Base-by-base conservation (phyloP, 805 yeast species). In the Nakazawaea siamensis region DNA sequence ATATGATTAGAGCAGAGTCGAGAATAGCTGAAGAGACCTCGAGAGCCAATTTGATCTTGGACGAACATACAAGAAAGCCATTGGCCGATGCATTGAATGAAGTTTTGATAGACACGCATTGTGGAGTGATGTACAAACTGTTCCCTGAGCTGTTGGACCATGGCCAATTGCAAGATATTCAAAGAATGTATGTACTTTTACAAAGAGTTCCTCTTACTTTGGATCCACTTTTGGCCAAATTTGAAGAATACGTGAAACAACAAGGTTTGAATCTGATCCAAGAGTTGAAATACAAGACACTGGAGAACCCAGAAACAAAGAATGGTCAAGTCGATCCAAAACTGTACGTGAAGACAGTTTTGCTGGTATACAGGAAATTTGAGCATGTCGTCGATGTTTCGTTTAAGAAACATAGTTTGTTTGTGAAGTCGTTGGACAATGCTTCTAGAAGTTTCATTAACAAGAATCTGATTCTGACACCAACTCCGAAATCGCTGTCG, bases 391-490 rank as follows among this genome's bases (percentile, higher is more conserved):
- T 84, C 23, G 60, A 58, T 33, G 55, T 51, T 26, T 80, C 94
- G 2, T 86, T 90, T 54, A 75, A 70, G 39, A 73, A 73, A 43
- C 82, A 85, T 52, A 73, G 86, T 3, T 71, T 77, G 15, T 83
- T 92, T 63, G 82, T 82, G 37, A 83, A 81, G 52, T 85, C 96
- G 1, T 69, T 92, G 45, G 97, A 92, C 52, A 75, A 73, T 45
- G 97, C 97, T 2, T 90, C 95, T 47, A 76, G 82, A 40, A 66
- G 72, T 24, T 88, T 81, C 48, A 85, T 94, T 49, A 92, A 92
- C 58, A 67, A 64, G 37, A 92, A 94, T 50, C 64, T 74, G 13
- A 78, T 87, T 54, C 95, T 97, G 19, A 70, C 77, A 7, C 77
- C 82, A 17, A 66, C 67, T 3, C 64, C 75, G 12, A 70, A 71